These are phyloP conservation scores for Saururus chinensis DNA, from an alignment of 164 flowering plant species.

Conservation along the genomic window DNA sequence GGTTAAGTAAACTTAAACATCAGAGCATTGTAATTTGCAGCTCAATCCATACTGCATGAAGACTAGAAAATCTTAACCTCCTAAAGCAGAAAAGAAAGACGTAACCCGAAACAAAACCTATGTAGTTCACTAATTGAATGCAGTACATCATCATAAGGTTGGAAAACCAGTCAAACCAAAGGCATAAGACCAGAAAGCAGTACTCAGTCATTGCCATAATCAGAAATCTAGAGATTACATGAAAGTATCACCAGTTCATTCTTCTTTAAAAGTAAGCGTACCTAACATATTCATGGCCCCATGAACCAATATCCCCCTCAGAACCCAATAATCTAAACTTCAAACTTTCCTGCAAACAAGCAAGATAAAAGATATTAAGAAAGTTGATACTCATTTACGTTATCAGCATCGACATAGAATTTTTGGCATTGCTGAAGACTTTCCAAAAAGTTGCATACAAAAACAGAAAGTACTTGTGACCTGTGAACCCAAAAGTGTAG, in stretches of 20 bases:
- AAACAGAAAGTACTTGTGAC: not conserved
- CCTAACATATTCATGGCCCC: slow-evolving; percentile 99
- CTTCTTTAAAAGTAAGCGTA: slow-evolving; percentile 12
- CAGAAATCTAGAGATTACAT: too few relatives aligned
- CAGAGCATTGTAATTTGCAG: not conserved
- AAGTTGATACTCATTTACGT: not conserved
- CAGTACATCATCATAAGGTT: too few relatives aligned
- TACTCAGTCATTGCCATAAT: too few relatives aligned
- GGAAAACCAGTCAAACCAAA: too few relatives aligned
- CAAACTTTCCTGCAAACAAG: slow-evolving; percentile 64
- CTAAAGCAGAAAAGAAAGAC: too few relatives aligned
- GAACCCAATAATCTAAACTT: slow-evolving; percentile 87
- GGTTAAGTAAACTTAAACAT: slow-evolving; percentile 3
- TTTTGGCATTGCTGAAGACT: not conserved
- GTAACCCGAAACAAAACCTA: too few relatives aligned
- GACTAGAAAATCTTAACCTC: too few relatives aligned
- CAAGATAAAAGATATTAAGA: not conserved
- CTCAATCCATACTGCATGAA: too few relatives aligned
- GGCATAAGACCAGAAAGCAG: too few relatives aligned
- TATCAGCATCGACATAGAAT: too few relatives aligned
- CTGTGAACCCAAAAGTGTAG: not conserved
- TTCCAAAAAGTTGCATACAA: not conserved
- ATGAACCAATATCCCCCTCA: slow-evolving; percentile 97
- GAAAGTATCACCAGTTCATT: too few relatives aligned
- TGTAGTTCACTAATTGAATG: too few relatives aligned